Base-by-base conservation (phyloP, 192 early-diverging fungal genomes). In the Backusella morwellensis region DNA sequence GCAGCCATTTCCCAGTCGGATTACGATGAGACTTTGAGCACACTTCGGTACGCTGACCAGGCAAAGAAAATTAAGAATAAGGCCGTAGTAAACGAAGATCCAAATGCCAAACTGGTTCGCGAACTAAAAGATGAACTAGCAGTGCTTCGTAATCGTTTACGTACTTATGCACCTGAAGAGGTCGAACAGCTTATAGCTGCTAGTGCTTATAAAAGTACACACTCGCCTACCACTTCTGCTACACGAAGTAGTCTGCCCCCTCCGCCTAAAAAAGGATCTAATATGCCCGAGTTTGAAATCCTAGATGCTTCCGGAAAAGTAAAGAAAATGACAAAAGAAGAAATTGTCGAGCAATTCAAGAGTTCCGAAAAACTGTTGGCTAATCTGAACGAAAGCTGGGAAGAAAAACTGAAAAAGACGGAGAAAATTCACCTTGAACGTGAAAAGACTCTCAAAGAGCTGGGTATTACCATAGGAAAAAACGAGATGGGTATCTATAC, bases 11-110 rank as follows among this genome's bases (percentile, higher is more conserved):
- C 91, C 29, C 91, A 91, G 0, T 84, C 91, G 0, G 89, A 87
- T 44, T 90, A 88, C 47, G 79, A 83, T 54, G 91, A 92, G 79
- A 87, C 91, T 11, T 83, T 92, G 23, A 89, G 84, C 69, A 95
- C 94, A 3, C 80, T 95, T 35, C 86, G 94, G 35, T 95, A 94
- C 68, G 93, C 91, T 3, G 91, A 95, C 74, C 88, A 94, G 40
- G 94, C 93, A 42, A 95, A 93, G 78, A 90, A 86, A 74, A 93
- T 95, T 76, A 88, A 94, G 76, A 95, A 95, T 78, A 88, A 88
- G 75, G 93, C 93, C 1, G 86, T 91, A 0, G 90, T 95, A 47
- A 95, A 95, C 77, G 93, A 95, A 82, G 91, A 93, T 63, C 89
- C 91, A 5, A 88, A 88, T 50, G 85, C 85, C 17, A 88, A 85